These are phyloP conservation scores for Cladosporium sphaerospermum DNA, from an alignment of 2,329 filamentous ascomycete genomes.

Conservation along the genomic window DNA sequence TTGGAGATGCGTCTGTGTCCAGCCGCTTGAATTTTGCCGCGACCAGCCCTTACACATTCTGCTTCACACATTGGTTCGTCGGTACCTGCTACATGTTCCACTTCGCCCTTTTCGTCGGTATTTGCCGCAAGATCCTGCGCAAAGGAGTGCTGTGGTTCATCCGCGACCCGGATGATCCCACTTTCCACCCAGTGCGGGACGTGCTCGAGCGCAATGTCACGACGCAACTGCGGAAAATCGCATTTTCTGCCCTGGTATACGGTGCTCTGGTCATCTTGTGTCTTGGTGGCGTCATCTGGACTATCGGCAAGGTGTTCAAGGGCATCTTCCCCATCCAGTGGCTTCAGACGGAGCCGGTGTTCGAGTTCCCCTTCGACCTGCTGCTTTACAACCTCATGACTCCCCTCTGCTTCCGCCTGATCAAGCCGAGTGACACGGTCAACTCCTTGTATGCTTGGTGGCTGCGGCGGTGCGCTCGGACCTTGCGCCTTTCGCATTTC, in stretches of 20 bases:
- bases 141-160: slow-evolving; percentile 97
- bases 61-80: slow-evolving; percentile 98
- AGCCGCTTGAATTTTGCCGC: slow-evolving; percentile 73
- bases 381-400: slow-evolving; percentile 97
- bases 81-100: slow-evolving; percentile 99
- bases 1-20: slow-evolving; percentile 70
- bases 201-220: slow-evolving; percentile 88
- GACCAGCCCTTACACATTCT: slow-evolving; percentile 75
- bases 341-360: slow-evolving; percentile 82
- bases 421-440: slow-evolving; percentile 78
- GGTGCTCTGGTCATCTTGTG: slow-evolving; percentile 88
- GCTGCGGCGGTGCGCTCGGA: slow-evolving; percentile 80
- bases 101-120: slow-evolving; percentile 95
- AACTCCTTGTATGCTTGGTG: slow-evolving; percentile 91
- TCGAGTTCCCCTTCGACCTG: slow-evolving; percentile 91
- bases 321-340: slow-evolving; percentile 85
- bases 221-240: slow-evolving; percentile 90
- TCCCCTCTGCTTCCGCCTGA: slow-evolving; percentile 74
- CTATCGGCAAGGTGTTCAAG: slow-evolving; percentile 61
- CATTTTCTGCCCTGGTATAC: slow-evolving; percentile 93
- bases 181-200: slow-evolving; percentile 94
- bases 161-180: slow-evolving; percentile 93
- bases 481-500: slow-evolving; percentile 80
- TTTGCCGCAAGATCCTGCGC: slow-evolving; percentile 97
- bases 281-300: slow-evolving; percentile 92